A percentile compares a stretch with the other conserved stretches of the same genome.
phyloP scores from a whole-genome alignment of 1,139 yeast genomes.

The Diutina siamensis region DNA sequence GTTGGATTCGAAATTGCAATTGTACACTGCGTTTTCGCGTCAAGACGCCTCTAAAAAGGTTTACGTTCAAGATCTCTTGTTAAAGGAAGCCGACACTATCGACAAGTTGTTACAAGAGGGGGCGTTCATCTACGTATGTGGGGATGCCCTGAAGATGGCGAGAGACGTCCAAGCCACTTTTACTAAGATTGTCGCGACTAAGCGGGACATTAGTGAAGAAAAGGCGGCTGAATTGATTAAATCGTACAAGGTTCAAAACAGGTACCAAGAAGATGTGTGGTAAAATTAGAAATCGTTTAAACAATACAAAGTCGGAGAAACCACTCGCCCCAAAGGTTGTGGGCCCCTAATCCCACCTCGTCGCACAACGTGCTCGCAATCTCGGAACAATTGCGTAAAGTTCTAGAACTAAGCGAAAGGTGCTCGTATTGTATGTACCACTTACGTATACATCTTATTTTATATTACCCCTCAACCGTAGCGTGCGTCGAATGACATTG shows the following conservation, averaged over 20 bases:
- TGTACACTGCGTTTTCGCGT: slow-evolving; percentile 83
- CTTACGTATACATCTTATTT: too few relatives aligned
- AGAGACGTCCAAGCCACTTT: slow-evolving; percentile 82
- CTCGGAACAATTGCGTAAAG: too few relatives aligned
- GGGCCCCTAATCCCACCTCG: background rate
- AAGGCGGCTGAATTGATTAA: slow-evolving; percentile 73
- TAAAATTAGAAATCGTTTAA: slow-evolving; percentile 18
- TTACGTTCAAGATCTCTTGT: slow-evolving; percentile 76
- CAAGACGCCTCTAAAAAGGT: slow-evolving; percentile 51
- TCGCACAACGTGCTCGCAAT: background rate
- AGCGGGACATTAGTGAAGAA: slow-evolving; percentile 45
- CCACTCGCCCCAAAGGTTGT: background rate
- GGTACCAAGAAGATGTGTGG: slow-evolving; percentile 98
- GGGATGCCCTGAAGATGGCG: slow-evolving; percentile 95
- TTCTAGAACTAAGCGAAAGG: too few relatives aligned
- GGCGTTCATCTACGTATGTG: slow-evolving; percentile 90
- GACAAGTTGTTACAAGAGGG: slow-evolving; percentile 53
- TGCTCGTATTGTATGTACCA: too few relatives aligned
- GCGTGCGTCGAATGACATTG: too few relatives aligned
- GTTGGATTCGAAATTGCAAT: slow-evolving; percentile 55
- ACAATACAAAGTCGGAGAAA: background rate
- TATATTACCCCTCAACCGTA: too few relatives aligned
- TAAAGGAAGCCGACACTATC: slow-evolving; percentile 45
- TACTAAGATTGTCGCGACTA: slow-evolving; percentile 47
- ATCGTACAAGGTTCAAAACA: slow-evolving; percentile 71